phyloP scores from a whole-genome alignment of 2,329 filamentous ascomycete species.

The Coleophoma crateriformis region DNA sequence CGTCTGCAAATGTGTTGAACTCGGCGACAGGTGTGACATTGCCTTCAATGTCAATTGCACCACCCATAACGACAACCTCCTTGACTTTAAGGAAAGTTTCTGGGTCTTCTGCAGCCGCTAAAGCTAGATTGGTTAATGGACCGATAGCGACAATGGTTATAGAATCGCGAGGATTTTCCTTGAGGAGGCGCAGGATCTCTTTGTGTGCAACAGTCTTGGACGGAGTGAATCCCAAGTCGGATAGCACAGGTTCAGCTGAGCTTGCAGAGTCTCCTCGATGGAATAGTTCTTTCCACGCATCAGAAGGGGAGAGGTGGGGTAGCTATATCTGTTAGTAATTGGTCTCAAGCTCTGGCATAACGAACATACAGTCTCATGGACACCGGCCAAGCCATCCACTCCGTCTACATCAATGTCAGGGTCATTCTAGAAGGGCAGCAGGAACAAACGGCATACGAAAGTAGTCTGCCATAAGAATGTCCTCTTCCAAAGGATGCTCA shows the following conservation, averaged over 20 bases:
- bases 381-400: constrained; percentile 68
- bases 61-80: constrained; percentile 94
- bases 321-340: constrained; percentile 39
- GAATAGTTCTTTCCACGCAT: constrained; percentile 70
- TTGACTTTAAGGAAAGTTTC: constrained; percentile 85
- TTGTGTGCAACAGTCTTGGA: constrained; percentile 70
- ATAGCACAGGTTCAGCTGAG: constrained; percentile 36
- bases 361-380: constrained; percentile 51
- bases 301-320: constrained; percentile 67
- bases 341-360: neutral
- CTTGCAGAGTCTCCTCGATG: constrained; percentile 32
- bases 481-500: constrained; percentile 77
- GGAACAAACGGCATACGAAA: constrained; percentile 60
- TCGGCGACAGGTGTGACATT: constrained; percentile 85
- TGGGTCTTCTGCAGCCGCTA: constrained; percentile 83
- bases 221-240: constrained; percentile 61
- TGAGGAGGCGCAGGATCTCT: constrained; percentile 83
- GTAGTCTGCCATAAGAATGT: constrained; percentile 74
- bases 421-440: constrained; percentile 6
- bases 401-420: constrained; percentile 49
- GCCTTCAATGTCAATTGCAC: constrained; percentile 70
- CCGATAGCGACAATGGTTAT: constrained; percentile 89
- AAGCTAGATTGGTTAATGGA: constrained; percentile 86
- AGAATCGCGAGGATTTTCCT: constrained; percentile 74
- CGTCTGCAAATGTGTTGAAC: constrained; percentile 93